Evolutionary conservation across 129 eudicot species (phyloP).

Genomic region (Flaveria robusta): DNA sequence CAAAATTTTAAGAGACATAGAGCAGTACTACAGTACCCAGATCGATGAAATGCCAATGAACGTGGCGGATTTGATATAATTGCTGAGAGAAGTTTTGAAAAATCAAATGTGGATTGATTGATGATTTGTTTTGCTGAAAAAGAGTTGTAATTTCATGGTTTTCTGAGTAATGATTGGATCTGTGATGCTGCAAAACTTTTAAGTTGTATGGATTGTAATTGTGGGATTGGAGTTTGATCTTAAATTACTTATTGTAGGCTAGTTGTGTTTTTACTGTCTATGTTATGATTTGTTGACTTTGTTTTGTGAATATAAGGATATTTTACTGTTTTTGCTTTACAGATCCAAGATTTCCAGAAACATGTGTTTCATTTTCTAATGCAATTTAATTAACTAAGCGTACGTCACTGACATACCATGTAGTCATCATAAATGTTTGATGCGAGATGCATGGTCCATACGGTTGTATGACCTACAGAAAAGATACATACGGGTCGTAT

Average conservation of each 20-base stretch:
- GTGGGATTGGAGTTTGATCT: slow-evolving; percentile 35
- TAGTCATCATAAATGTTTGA: no score
- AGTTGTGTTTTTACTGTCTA: background rate
- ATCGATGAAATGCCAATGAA: slow-evolving; percentile 97
- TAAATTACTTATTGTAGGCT: slow-evolving; percentile 25
- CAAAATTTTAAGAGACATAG: slow-evolving; percentile 87
- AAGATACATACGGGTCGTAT: no score
- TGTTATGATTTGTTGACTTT: slow-evolving; percentile 12
- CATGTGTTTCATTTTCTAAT: background rate
- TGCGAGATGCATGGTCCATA: no score
- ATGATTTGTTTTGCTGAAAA: slow-evolving; percentile 1
- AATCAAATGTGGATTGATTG: slow-evolving; percentile 5
- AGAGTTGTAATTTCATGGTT: slow-evolving; percentile 10
- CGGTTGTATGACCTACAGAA: no score
- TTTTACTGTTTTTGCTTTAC: background rate
- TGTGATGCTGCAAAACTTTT: slow-evolving; percentile 27
- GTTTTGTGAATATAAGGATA: slow-evolving; percentile 37
- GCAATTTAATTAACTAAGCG: no score
- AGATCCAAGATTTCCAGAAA: background rate
- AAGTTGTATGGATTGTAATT: slow-evolving; percentile 17
- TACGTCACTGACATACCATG: no score
- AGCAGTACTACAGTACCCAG: slow-evolving; percentile 98
- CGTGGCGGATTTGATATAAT: slow-evolving; percentile 77
- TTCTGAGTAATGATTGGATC: slow-evolving; percentile 29
- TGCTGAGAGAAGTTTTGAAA: background rate